Base-by-base conservation (phyloP, 768 basidiomycete species). In the Auricularia sp. region DNA sequence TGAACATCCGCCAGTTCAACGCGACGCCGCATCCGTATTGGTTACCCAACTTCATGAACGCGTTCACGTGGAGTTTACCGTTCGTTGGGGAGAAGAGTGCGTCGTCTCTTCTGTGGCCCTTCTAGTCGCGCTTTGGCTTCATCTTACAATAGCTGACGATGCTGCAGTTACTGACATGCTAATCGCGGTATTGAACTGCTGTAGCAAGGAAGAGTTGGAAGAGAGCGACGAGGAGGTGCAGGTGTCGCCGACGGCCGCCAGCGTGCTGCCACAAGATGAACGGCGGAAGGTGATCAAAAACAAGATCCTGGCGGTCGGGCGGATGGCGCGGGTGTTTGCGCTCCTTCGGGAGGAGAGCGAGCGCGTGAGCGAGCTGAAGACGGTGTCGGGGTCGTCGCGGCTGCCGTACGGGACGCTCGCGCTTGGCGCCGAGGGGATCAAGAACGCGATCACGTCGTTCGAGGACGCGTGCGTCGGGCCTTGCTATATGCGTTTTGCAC, bases 11-110 rank as follows among this genome's bases (percentile, higher is more conserved):
- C 29, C 80, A 81, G 69, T 81, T 81, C 75, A 81, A 80, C 73
- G 78, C 77, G 71, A 76, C 73, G 21, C 80, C 80, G 44, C 80
- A 81, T 68, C 80, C 80, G 11, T 81, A 81, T 69, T 81, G 80
- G 66, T 47, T 82, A 35, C 81, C 81, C 4, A 81, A 82, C 71
- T 82, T 82, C 63, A 81, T 81, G 80, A 80, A 82, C 67, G 80
- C 80, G 51, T 81, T 82, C 65, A 80, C 80, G 16, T 81, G 79
- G 80, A 75, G 73, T 72, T 68, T 81, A 67, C 80, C 80, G 6
- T 82, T 81, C 69, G 80, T 81, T 1, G 80, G 80, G 61, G 79
- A 81, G 68, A 82, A 82, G 58, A 65, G 65, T 64, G 33, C 11
- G 65, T 65, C 29, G 29, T 29, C 29, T 29, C 29, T 3, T 14